These are phyloP conservation scores for Mucuna pruriens DNA, from an alignment of 306 rosid species.

Conservation along the genomic window DNA sequence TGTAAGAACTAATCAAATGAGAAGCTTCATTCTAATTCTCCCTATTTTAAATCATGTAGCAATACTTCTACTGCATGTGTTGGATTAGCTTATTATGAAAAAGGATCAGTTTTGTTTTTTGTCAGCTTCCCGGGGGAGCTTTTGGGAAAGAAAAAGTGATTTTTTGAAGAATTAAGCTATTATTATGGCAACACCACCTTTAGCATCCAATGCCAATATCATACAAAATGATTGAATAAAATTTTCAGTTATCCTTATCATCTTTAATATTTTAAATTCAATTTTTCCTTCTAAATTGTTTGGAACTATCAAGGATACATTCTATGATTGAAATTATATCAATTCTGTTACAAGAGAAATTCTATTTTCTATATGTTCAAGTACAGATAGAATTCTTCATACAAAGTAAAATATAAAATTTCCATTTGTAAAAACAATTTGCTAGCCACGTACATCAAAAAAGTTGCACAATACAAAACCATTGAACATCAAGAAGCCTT, in stretches of 20 bases:
- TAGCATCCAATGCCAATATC: neutral
- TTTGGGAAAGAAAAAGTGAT: neutral
- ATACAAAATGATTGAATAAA: slow-evolving; percentile 21
- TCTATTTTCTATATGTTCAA: neutral
- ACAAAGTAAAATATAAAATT: slow-evolving; percentile 22
- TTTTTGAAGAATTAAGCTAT: neutral
- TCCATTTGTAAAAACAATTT: neutral
- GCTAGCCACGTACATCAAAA: slow-evolving; percentile 9
- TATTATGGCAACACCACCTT: neutral
- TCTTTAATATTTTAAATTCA: neutral
- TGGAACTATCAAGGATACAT: neutral
- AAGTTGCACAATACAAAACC: neutral
- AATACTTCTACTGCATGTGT: neutral
- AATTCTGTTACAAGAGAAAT: neutral
- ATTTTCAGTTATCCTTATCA: neutral
- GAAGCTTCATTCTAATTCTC: slow-evolving; percentile 22
- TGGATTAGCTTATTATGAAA: neutral
- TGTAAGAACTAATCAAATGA: neutral
- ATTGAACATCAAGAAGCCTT: neutral
- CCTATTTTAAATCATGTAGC: neutral
- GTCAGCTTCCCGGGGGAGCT: neutral
- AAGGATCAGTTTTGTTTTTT: neutral
- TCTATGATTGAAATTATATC: neutral
- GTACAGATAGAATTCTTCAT: neutral
- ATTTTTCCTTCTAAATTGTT: neutral